A percentile compares a stretch with the other conserved stretches of the same genome.
Evolutionary conservation across 140 eudicot genomes (phyloP).

Genomic region (Erigeron philadelphicus): DNA sequence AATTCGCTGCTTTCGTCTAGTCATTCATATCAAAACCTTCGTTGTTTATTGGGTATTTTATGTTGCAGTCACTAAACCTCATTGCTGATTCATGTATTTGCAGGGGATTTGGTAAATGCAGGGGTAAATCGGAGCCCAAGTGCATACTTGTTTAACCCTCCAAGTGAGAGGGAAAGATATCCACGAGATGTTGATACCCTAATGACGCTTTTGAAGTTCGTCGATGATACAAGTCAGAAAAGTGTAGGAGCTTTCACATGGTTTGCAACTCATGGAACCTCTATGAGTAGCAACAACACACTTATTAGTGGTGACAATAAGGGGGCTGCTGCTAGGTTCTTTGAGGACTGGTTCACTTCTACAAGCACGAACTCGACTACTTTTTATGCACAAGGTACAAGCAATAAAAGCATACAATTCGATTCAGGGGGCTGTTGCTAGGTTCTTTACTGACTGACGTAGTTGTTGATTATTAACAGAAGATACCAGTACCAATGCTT

Average conservation of each 20-base stretch:
- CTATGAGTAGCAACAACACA: conserved; percentile 62
- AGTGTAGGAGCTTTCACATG: conserved; percentile 61
- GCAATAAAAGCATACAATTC: neutral
- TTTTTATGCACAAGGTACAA: conserved; percentile 27
- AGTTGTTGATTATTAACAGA: conserved; percentile 5
- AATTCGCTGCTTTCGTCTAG: too few species aligned
- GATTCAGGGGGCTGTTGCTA: neutral
- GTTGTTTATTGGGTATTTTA: neutral
- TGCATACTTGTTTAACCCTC: conserved; percentile 61
- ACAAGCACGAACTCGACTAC: conserved; percentile 28
- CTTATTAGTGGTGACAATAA: conserved; percentile 76
- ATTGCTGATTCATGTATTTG: neutral
- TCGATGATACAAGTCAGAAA: conserved; percentile 43
- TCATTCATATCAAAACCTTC: too few species aligned
- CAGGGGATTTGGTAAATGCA: conserved; percentile 62
- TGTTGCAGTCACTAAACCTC: neutral
- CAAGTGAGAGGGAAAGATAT: conserved; percentile 47
- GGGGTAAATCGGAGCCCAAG: conserved; percentile 70
- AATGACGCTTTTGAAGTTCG: conserved; percentile 69
- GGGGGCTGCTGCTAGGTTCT: conserved; percentile 79
- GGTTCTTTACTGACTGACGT: neutral
- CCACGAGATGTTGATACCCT: conserved; percentile 44
- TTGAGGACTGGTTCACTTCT: conserved; percentile 64
- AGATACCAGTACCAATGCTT: neutral
- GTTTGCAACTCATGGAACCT: conserved; percentile 86